Conservation (phyloP, 169 alveolate species). For the Sarcocystis neurona region DNA sequence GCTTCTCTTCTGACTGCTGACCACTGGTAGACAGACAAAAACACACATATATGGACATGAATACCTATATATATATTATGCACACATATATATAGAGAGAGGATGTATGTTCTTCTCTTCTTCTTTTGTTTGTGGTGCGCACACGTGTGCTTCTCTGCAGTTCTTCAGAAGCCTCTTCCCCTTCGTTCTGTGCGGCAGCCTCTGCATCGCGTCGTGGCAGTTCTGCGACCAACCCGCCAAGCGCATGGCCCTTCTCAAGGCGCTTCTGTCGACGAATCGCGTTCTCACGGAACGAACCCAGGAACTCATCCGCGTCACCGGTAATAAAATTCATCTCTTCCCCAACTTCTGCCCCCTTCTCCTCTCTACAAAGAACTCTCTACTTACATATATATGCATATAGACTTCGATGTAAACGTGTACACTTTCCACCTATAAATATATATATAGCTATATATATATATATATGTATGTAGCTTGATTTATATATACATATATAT, state of each 20-base stretch:
- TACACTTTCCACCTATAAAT: too few relatives aligned
- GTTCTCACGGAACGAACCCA: conserved; percentile 40
- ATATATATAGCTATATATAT: too few relatives aligned
- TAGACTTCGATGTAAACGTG: too few relatives aligned
- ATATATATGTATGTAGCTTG: too few relatives aligned
- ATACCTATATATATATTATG: too few relatives aligned
- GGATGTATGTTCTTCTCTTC: too few relatives aligned
- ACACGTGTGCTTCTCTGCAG: not conserved
- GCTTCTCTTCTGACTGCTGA: too few relatives aligned
- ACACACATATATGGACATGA: too few relatives aligned
- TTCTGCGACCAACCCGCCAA: conserved; percentile 33
- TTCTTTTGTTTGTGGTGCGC: too few relatives aligned
- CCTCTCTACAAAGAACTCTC: not conserved
- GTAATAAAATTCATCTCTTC: conserved; percentile 10
- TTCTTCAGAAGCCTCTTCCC: conserved; percentile 43
- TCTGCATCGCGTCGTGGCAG: conserved; percentile 36
- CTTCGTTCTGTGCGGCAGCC: conserved; percentile 34
- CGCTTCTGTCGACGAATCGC: conserved; percentile 41
- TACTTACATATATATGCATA: not conserved
- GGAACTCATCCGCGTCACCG: conserved; percentile 41
- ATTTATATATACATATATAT: too few relatives aligned
- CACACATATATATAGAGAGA: too few relatives aligned
- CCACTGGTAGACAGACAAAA: too few relatives aligned
- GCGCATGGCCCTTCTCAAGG: conserved; percentile 41
- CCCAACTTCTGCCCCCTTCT: not conserved